Evolutionary conservation across 2,329 filamentous ascomycete genomes (phyloP), one percentile per base, ranked within the genome.

Genomic region (Sclerotinia borealis): DNA sequence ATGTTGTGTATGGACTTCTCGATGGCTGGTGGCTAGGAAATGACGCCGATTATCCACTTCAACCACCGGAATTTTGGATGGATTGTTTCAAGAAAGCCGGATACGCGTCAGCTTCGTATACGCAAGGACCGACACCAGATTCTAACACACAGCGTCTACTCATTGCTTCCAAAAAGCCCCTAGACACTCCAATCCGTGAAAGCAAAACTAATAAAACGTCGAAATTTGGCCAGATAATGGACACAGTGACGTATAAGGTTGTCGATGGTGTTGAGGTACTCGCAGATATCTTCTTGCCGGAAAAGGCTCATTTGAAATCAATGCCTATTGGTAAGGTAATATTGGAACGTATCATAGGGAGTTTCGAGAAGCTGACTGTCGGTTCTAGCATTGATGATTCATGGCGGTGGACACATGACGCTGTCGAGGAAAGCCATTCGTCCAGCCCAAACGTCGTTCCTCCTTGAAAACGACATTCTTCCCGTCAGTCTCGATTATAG

Each of bases 401-500:
- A 64, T 34, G 63, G 63, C 13, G 63, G 63, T 17, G 58, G 63
- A 6, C 49, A 64, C 50, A 48, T 49, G 22, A 48, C 43, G 1
- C 25, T 64, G 10, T 61, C 56, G 15, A 49, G 55, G n/a, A 65
- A 63, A 45, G 64, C 50, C n/a, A 25, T 69, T 73, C 74, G 4
- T 54, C 62, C 55, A 65, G 68, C 60, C 54, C 63, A 64, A 34
- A 64, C 41, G 34, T 15, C n/a, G 15, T 7, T 52, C 9, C 34
- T 64, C 4, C 56, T 61, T 17, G 48, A 11, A 19, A 54, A 69
- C 6, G 77, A 79, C 0, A 74, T 83, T 47, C 68, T 83, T 2
- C 79, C 81, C 0, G 69, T 84, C 13, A 80, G 77, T 64, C 59
- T 83, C 0, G 81, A 83, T 67, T 81, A 83, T 65, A 72, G 80